Evolutionary conservation across 1,139 yeast species (phyloP), one percentile per base, ranked within the genome.

Genomic region (Protomyces inundatus): DNA sequence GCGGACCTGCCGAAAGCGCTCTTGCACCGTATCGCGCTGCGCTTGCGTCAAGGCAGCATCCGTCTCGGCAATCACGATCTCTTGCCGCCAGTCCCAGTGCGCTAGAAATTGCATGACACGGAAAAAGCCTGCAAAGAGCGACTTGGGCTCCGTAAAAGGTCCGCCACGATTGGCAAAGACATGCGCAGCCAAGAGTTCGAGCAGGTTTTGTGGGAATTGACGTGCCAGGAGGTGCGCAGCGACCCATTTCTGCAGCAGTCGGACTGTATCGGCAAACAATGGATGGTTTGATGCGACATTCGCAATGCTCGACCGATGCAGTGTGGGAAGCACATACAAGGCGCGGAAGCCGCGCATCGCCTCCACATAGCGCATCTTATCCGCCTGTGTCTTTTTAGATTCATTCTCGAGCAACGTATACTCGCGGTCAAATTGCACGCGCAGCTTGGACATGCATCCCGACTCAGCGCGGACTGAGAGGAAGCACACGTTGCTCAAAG

Each of bases 41-140:
- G 80, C 74, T 70, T 88, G 88, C 71, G 84, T 82, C 34, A 86
- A 81, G 65, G 81, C 82, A 46, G 86, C 77, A 3, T 87, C 81
- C 70, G 90, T 42, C 34, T 4, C 34, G 33, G 33, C 23, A 64
- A 91, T 82, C 68, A 93, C 76, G 1, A 96, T 87, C 57, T 86
- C 90, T 68, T 88, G 95, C 70, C 84, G 86, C 98, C 98, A 93
- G 74, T 93, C 91, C 98, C 98, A 95, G 52, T 77, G 77, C 14
- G 96, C 82, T 54, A 93, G 75, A 71, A 87, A 88, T 61, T 82
- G 80, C 54, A 95, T 75, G 30, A 86, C 81, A 66, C 95, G 86
- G 67, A 88, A 78, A 72, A 93, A 90, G 12, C 97, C 98, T 66
- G 86, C 84, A 86, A 6, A 87, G 84, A 55, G 95, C 85, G 57